Conservation (phyloP, 805 yeast species). For the Hanseniaspora vineae region DNA sequence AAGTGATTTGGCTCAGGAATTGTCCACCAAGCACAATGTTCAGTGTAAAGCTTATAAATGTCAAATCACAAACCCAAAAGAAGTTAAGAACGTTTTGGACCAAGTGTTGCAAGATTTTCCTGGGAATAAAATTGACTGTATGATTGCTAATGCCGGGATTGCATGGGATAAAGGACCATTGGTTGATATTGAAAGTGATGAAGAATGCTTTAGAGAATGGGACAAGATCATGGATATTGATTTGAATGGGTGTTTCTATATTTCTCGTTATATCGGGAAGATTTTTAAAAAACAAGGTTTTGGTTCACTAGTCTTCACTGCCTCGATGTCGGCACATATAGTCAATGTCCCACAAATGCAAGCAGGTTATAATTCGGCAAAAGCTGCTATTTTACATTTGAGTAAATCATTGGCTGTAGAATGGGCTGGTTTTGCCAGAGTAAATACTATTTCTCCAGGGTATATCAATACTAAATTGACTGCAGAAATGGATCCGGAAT, state of each 20-base stretch:
- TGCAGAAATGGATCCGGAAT: constrained; percentile 31
- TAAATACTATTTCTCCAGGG: constrained; percentile 76
- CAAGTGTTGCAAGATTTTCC: constrained; percentile 44
- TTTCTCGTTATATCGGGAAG: constrained; percentile 62
- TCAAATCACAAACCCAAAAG: constrained; percentile 17
- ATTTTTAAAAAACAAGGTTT: constrained; percentile 57
- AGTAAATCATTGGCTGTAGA: constrained; percentile 72
- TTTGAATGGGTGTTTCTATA: constrained; percentile 67
- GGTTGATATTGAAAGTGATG: constrained; percentile 29
- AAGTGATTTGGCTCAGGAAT: constrained; percentile 17
- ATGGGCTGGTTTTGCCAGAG: constrained; percentile 84
- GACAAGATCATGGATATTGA: constrained; percentile 60
- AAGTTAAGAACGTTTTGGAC: constrained; percentile 17
- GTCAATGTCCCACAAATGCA: constrained; percentile 81
- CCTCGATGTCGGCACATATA: constrained; percentile 82
- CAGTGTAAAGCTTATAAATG: constrained; percentile 39
- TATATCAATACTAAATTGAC: constrained; percentile 65
- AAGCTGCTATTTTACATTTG: constrained; percentile 72
- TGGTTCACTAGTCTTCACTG: constrained; percentile 75
- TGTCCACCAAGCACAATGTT: constrained; percentile 43
- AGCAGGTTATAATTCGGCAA: constrained; percentile 76
- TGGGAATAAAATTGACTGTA: constrained; percentile 65
- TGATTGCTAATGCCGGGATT: constrained; percentile 85
- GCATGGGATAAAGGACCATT: constrained; percentile 63
- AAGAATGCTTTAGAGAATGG: constrained; percentile 43